A percentile compares a stretch with the other conserved stretches of the same genome.
phyloP scores from a whole-genome alignment of 306 rosid species.

The Gynostemma pentaphyllum region DNA sequence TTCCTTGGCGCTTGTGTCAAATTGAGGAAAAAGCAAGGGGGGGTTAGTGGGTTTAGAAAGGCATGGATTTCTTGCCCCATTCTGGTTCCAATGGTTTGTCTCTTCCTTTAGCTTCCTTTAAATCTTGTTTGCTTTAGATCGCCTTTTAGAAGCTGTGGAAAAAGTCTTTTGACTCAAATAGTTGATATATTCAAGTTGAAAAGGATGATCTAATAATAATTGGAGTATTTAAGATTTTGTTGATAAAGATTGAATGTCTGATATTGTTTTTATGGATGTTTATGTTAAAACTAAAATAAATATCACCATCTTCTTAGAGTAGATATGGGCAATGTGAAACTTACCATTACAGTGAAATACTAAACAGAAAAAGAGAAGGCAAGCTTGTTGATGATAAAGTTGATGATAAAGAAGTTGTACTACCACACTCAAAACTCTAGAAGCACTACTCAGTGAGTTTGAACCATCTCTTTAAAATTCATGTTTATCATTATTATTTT shows the following conservation, averaged over 20 bases:
- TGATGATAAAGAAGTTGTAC: neutral
- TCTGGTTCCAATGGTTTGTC: slow-evolving; percentile 38
- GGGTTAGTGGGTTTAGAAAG: slow-evolving; percentile 16
- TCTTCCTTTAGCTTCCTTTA: slow-evolving; percentile 37
- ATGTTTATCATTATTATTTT: neutral
- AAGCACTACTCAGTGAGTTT: neutral
- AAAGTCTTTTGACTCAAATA: slow-evolving; percentile 27
- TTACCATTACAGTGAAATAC: neutral
- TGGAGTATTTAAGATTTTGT: neutral
- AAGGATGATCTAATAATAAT: slow-evolving; percentile 3
- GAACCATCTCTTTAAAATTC: neutral
- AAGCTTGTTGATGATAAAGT: neutral
- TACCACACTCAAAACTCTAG: neutral
- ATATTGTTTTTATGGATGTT: neutral
- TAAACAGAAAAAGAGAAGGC: neutral
- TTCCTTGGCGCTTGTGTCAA: neutral
- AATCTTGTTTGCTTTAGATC: slow-evolving; percentile 43
- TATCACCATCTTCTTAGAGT: neutral
- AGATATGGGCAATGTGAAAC: neutral
- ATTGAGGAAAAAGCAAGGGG: neutral
- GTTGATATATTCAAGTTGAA: slow-evolving; percentile 5
- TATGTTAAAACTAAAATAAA: neutral
- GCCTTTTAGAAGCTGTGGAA: slow-evolving; percentile 31
- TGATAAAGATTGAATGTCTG: neutral
- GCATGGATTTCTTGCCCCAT: slow-evolving; percentile 34